Percentiles rank a stretch among this genome's conserved stretches.
Conservation (phyloP, 192 early-diverging fungal genomes). For the Coemansia sp. region DNA sequence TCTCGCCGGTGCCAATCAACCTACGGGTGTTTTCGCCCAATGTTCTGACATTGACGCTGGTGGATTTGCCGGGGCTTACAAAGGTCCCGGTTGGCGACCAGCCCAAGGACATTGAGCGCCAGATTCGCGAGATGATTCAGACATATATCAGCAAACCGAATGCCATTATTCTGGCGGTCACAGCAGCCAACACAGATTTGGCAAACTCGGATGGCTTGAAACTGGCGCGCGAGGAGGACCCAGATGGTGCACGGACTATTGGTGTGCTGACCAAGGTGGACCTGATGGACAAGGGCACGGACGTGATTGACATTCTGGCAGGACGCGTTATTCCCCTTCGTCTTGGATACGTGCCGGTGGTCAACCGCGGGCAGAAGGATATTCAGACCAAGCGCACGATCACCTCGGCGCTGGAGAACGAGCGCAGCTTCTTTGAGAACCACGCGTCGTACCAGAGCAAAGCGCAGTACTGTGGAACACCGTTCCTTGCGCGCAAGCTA, state of each 20-base stretch:
- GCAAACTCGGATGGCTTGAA: constrained; percentile 99
- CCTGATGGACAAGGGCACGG: constrained; percentile 99
- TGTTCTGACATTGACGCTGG: constrained; percentile 96
- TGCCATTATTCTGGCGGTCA: constrained; percentile 97
- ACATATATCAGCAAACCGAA: constrained; percentile 98
- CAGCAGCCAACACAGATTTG: constrained; percentile 96
- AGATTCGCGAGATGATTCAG: constrained; percentile 97
- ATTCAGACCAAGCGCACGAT: constrained; percentile 95
- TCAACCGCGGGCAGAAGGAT: constrained; percentile 98
- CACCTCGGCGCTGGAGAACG: constrained; percentile 79
- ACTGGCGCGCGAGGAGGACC: constrained; percentile 97
- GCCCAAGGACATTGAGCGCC: constrained; percentile 98
- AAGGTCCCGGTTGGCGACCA: constrained; percentile 99
- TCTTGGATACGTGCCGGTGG: constrained; percentile 97
- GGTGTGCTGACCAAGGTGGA: constrained; percentile 99
- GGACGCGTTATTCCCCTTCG: constrained; percentile 95
- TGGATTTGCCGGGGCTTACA: constrained; percentile 98
- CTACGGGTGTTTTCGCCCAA: constrained; percentile 97
- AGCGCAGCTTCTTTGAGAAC: constrained; percentile 92
- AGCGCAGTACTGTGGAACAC: constrained; percentile 98
- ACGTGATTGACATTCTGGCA: constrained; percentile 98
- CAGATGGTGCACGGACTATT: constrained; percentile 96
- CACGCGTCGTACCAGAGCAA: constrained; percentile 93
- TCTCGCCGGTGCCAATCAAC: constrained; percentile 97
- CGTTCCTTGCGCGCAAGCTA: constrained; percentile 94